These are phyloP conservation scores for Cadophora gregata DNA, from an alignment of 2,329 filamentous ascomycete genomes.

Conservation along the genomic window DNA sequence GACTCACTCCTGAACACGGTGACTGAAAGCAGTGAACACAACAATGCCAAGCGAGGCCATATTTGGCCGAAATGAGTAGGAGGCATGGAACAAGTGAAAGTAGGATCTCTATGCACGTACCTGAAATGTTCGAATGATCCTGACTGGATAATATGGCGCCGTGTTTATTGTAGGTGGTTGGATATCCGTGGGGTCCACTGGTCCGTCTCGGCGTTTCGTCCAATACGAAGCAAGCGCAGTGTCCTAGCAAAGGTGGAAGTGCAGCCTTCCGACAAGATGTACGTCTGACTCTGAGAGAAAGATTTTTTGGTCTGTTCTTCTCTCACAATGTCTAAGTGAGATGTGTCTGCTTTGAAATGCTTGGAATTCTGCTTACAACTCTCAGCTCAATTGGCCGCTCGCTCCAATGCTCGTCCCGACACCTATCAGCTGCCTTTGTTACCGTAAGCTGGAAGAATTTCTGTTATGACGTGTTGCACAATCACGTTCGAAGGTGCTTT, in stretches of 20 bases:
- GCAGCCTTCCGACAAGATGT: conserved; percentile 26
- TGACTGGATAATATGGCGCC: not conserved
- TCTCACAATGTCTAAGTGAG: not conserved
- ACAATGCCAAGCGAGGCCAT: conserved; percentile 1
- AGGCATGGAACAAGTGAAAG: not conserved
- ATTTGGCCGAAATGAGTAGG: not conserved
- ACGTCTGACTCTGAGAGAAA: conserved; percentile 20
- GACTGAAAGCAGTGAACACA: conserved; percentile 4
- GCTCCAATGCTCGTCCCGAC: conserved; percentile 14
- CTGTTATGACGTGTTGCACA: conserved; percentile 29
- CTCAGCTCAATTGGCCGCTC: conserved; percentile 5
- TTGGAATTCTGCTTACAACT: conserved; percentile 5
- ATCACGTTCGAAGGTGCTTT: conserved; percentile 25
- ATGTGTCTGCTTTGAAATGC: conserved; percentile 13
- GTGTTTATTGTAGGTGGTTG: not conserved
- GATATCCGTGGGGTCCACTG: not conserved
- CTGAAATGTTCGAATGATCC: not conserved
- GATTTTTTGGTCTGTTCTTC: not conserved
- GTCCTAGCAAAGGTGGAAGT: conserved; percentile 8
- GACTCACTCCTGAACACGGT: conserved; percentile 7
- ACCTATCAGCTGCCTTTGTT: conserved; percentile 32
- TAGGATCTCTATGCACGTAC: conserved; percentile 2
- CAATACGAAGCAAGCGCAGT: conserved; percentile 2
- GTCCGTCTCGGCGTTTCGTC: not conserved
- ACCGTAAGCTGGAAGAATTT: conserved; percentile 26